Conservation (phyloP, 306 rosid species). For the Datisca glomerata region DNA sequence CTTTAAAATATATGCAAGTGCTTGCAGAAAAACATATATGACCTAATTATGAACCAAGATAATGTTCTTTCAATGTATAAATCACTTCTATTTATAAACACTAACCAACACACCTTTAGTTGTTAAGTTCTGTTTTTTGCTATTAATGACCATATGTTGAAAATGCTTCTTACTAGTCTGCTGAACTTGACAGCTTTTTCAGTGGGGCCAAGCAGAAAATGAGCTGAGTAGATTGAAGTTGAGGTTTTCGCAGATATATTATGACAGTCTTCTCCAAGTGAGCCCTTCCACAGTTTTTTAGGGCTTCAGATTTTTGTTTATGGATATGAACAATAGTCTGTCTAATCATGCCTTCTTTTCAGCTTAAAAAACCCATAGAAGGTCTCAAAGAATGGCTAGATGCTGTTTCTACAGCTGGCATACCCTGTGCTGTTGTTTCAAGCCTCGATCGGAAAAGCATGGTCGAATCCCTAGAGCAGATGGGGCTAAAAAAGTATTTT, state of each 20-base stretch:
- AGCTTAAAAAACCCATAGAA: constrained; percentile 68
- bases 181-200: constrained; percentile 52
- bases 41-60: no score
- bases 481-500: constrained; percentile 74
- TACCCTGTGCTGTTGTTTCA: constrained; percentile 94
- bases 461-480: constrained; percentile 55
- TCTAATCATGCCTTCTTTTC: constrained; percentile 11
- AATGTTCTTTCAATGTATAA: no score
- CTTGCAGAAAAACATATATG: no score
- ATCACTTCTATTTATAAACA: no score
- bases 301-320: background rate
- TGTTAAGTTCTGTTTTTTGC: no score
- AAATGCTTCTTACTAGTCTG: constrained; percentile 5
- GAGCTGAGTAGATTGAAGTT: constrained; percentile 51
- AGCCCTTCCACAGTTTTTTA: constrained; percentile 19
- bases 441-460: constrained; percentile 79
- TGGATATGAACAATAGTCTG: background rate
- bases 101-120: no score
- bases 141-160: no score
- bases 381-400: constrained; percentile 95
- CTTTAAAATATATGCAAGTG: no score
- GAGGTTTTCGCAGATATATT: constrained; percentile 75
- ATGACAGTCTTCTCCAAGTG: constrained; percentile 70
- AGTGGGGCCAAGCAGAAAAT: constrained; percentile 36
- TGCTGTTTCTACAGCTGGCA: constrained; percentile 73